Base-by-base conservation (phyloP, 2,329 filamentous ascomycete species). In the Onygena corvina region DNA sequence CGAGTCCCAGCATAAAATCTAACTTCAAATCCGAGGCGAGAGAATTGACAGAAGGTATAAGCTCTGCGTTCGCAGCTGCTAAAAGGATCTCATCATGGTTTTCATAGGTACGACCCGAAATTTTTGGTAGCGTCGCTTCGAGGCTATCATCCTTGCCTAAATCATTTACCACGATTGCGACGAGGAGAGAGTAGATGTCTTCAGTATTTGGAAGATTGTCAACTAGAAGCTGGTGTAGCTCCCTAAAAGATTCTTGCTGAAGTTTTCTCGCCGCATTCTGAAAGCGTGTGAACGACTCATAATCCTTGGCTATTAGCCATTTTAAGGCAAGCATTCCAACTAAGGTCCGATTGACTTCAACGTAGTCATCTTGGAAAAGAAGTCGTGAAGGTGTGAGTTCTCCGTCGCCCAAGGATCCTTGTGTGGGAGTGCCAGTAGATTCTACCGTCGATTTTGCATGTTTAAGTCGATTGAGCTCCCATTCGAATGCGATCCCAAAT, bases 331-430 rank as follows among this genome's bases (percentile, higher is more conserved):
- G 52, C 14, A 68, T 54, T 14, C 64, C 62, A 21, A 66, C 59
- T 4, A 68, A 57, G 0, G 67, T 69, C 16, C 67, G 65, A 45
- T 69, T 68, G 30, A 69, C 60, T 54, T 70, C 67, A 6, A 33
- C 35, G 38, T 60, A 67, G n/a, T 68, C 58, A 8, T 52, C 21
- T 2, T 48, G 56, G 31, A 58, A 67, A 2, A 67, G 50, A 3
- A 59, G 54, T 9, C 58, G 49, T 3, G 65, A 67, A 12, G 60
- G 57, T 3, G 27, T 46, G n/a, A 33, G 42, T 4, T 16, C 42
- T 4, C n/a, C 16, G 3, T 33, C 14, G 18, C 7, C 42, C 16
- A 46, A 12, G 3, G 27, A 12, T 7, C 42, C 42, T 9, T 20
- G 27, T 5, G 42, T 18, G 30, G 25, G 8, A n/a, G 25, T 23